Base-by-base conservation (phyloP, 2,329 filamentous ascomycete genomes). In the Hypoxylon rubiginosum region DNA sequence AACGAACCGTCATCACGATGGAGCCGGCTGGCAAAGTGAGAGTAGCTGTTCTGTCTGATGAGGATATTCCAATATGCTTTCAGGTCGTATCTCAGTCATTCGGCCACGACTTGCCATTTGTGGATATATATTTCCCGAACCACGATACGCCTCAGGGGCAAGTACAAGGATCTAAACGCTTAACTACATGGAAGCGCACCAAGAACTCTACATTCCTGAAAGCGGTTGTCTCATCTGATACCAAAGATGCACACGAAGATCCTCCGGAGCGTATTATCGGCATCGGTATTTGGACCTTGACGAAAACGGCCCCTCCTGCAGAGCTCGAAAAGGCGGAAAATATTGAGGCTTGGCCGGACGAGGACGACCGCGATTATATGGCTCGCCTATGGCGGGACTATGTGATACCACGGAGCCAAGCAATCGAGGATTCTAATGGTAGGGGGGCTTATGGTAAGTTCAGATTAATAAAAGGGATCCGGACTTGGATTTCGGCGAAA, bases 211-310 rank as follows among this genome's bases (percentile, higher is more conserved):
- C 21, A 2, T 73, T 73, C 36, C 26, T 73, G 13, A 74, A 73
- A 48, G 72, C 71, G 2, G 62, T 69, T 26, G 52, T 39, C 34
- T 39, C 34, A 15, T 15, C 34, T 39, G 3, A 39, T 4, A n/a
- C 19, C 10, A 56, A 43, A 15, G 21, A 8, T 45, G 39, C 24
- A 3, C 51, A 32, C 0, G 54, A 21, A 5, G 32, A 10, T 6
- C 1, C 6, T 39, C 43, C 56, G 5, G 66, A 69, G 28, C 49
- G 21, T 4, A 64, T 72, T 15, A 30, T 73, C 19, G 72, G 72
- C 9, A 3, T 74, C 2, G 71, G 64, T 10, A 41, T 73, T 13
- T 74, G 72, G 72, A 74, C 72, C 2, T 36, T 59, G 19, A 74
- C 73, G 72, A 70, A 66, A 24, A 63, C 70, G 0, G 45, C 65